Base-by-base conservation (phyloP, 208 protist species). In the Ichthyophonus hoferi region DNA sequence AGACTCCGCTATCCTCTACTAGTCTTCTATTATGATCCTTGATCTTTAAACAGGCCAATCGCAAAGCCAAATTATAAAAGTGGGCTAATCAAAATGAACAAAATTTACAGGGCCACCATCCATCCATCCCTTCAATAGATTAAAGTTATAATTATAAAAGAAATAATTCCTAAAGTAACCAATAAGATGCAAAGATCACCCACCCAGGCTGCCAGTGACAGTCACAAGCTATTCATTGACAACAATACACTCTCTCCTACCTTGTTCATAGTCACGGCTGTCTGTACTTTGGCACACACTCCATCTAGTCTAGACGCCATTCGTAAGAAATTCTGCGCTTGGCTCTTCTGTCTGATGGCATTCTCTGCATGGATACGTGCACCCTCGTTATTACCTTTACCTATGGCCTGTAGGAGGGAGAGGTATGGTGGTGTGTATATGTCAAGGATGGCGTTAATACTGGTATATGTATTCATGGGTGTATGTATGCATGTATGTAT, bases 331-430 rank as follows among this genome's bases (percentile, higher is more conserved):
- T 98, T 99, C 35, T 98, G 92, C 33, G 58, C 88, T 91, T 98
- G 95, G 87, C 98, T 98, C 93, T 98, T 97, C 90, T 98, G 97
- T 38, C 98, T 93, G 58, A 99, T 99, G 40, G 97, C 97, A 89
- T 99, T 99, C 92, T 99, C 94, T 37, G 97, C 97, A 91, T 98
- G 98, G 41, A 99, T 99, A 58, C 97, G 94, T 2, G 98, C 98
- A 14, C 97, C 97, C 58, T 99, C 98, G 89, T 97, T 96, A 94
- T 99, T 98, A 86, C 96, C 96, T 91, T 98, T 97, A 90, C 98
- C 96, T 89, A 99, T 98, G 35, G 97, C 94, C 91, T 94, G 81
- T 58, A 40, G 24, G 17, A 14, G 34, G 2, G 14, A 38, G 78
- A 17, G 12, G 78, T 82, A 37, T 82, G 35, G 3, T 24, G 58